Evolutionary conservation across 176 grass and related monocot species (phyloP), one percentile per base, ranked within the genome.

Genomic region (Hsuehochloa calcarea): DNA sequence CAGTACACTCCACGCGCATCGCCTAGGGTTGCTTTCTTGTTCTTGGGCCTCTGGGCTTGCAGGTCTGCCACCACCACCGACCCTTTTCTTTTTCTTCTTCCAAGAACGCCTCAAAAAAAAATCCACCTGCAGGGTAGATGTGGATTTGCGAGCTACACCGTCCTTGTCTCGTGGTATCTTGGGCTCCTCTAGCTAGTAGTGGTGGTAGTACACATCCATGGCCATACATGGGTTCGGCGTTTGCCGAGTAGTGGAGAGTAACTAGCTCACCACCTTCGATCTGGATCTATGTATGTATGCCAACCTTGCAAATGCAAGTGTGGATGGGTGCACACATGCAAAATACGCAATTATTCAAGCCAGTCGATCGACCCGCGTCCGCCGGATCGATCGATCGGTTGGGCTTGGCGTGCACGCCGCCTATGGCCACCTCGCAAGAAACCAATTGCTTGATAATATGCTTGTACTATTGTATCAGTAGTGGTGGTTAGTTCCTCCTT

Each of bases 91-190:
- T 27, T n/a, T n/a, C n/a, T 10, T 3, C 54, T 17, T 31, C 10
- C 65, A 15, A 3, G 51, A 1, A 13, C 29, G 54, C 77, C 29
- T n/a, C 54, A 65, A 63, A 26, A 3, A 39, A 12, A 25, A 77
- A 55, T 47, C 19, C 20, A n/a, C 8, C 8, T 4, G n/a, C n/a
- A n/a, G 29, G 9, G 64, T 20, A 12, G 89, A 87, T 79, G 89
- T 72, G 74, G 84, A 87, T 87, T 87, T 84, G 79, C 67, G 80
- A 90, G 45, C 89, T 55, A n/a, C n/a, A 90, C 84, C 80, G 49
- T 47, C 83, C 59, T 38, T 45, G 22, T 76, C 70, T 5, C 0
- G 35, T 17, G 45, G 20, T n/a, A 23, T 15, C 55, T 68, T 22
- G 41, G 47, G 56, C 50, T 40, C 77, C 50, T 40, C 77, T 81